Conservation (phyloP, 2,329 filamentous ascomycete genomes). For the Teratosphaeria gauchensis region DNA sequence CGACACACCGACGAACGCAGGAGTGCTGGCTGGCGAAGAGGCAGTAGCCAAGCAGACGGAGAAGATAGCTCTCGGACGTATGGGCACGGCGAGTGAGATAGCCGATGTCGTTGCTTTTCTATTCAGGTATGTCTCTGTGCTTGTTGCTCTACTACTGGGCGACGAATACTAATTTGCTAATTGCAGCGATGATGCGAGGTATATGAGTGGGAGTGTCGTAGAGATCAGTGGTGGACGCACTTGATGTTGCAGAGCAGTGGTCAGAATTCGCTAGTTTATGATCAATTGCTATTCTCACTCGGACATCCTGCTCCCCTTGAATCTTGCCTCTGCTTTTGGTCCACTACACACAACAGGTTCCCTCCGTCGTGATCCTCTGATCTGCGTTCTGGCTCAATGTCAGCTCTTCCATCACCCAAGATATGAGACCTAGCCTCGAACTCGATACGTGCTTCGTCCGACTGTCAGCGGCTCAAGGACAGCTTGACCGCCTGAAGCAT, state of each 20-base stretch:
- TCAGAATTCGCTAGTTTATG: not conserved
- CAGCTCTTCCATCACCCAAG: too few relatives aligned
- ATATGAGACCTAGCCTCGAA: too few relatives aligned
- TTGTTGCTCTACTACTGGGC: not conserved
- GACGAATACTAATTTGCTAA: not conserved
- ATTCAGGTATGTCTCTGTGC: constrained; percentile 29
- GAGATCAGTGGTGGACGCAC: constrained; percentile 38
- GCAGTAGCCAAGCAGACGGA: constrained; percentile 31
- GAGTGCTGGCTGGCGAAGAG: constrained; percentile 39
- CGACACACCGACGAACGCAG: constrained; percentile 40
- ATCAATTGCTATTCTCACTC: too few relatives aligned
- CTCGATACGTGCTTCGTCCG: too few relatives aligned
- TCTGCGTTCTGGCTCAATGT: too few relatives aligned
- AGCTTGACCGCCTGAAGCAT: too few relatives aligned
- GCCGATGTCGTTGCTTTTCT: constrained; percentile 43
- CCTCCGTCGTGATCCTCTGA: too few relatives aligned
- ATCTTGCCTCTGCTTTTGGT: too few relatives aligned
- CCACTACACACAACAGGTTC: too few relatives aligned
- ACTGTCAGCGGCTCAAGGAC: too few relatives aligned
- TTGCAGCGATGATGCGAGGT: constrained; percentile 2
- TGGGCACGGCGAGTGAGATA: constrained; percentile 40
- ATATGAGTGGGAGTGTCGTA: constrained; percentile 39
- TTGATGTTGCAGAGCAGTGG: not conserved
- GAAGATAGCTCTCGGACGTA: constrained; percentile 33
- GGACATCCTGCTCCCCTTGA: too few relatives aligned